Evolutionary conservation across 345 rosid species (phyloP).

Genomic region (Boechera divaricarpa): DNA sequence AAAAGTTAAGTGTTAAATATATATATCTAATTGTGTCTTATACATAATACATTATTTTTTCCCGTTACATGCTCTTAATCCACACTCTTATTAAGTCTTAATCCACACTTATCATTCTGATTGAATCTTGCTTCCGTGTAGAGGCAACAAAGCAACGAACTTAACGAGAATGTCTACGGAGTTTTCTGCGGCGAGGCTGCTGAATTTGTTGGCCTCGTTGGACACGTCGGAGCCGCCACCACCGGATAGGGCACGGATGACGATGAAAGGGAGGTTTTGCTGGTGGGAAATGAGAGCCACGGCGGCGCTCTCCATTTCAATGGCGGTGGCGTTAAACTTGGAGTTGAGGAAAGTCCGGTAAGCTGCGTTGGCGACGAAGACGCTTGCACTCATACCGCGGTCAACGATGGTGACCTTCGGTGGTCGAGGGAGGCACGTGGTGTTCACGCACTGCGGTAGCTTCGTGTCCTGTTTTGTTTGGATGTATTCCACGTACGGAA

Average conservation of each 20-base stretch:
- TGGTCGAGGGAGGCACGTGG: conserved; percentile 66
- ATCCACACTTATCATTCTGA: background rate
- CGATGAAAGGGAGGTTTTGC: conserved; percentile 60
- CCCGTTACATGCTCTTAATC: background rate
- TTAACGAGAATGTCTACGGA: conserved; percentile 53
- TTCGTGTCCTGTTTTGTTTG: conserved; percentile 48
- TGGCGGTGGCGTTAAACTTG: conserved; percentile 65
- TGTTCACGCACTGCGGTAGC: conserved; percentile 60
- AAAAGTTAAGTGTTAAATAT: no score
- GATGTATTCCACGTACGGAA: background rate
- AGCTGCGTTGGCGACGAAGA: conserved; percentile 66
- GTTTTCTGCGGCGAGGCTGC: conserved; percentile 63
- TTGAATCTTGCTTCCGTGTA: background rate
- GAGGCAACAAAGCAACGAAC: conserved; percentile 53
- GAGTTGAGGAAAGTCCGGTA: conserved; percentile 58
- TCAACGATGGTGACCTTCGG: conserved; percentile 57
- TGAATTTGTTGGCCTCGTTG: conserved; percentile 61
- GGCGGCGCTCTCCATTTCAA: conserved; percentile 87
- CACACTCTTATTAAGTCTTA: background rate
- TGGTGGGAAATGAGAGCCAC: conserved; percentile 63
- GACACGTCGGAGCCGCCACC: conserved; percentile 68
- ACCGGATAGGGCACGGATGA: conserved; percentile 75
- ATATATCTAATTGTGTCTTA: background rate
- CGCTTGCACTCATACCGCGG: conserved; percentile 61
- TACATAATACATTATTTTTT: background rate